Percentiles rank a stretch among this genome's conserved stretches.
Conservation (phyloP, 139 green algal genomes). For the Micromonas pusilla region DNA sequence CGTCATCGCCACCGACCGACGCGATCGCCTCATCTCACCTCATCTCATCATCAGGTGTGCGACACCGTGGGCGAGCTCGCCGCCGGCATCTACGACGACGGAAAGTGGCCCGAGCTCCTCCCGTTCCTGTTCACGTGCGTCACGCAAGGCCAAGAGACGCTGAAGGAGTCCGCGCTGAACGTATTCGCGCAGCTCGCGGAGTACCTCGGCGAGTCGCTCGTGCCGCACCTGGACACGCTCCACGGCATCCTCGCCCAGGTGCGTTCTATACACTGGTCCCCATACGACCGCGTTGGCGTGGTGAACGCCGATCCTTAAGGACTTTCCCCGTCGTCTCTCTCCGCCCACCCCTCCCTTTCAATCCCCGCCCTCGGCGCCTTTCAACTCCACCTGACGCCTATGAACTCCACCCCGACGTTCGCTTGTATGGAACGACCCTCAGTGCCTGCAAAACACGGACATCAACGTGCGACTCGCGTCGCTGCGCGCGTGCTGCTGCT, state of each 20-base stretch:
- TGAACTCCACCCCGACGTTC: no score
- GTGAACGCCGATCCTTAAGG: no score
- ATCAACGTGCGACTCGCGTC: slow-evolving; percentile 62
- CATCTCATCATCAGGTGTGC: no score
- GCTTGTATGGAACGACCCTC: no score
- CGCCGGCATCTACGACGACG: slow-evolving; percentile 40
- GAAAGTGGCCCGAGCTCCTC: slow-evolving; percentile 84
- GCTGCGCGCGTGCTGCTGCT: slow-evolving; percentile 55
- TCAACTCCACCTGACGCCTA: no score
- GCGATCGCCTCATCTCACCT: no score
- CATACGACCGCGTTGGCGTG: no score
- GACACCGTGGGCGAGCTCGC: slow-evolving; percentile 72
- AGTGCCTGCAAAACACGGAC: slow-evolving; percentile 23
- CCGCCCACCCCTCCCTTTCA: no score
- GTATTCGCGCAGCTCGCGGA: slow-evolving; percentile 66
- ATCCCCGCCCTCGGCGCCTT: no score
- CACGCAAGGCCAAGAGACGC: slow-evolving; percentile 39
- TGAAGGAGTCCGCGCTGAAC: slow-evolving; percentile 37
- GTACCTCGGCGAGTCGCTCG: slow-evolving; percentile 57
- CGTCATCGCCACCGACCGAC: no score
- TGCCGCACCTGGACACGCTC: slow-evolving; percentile 41
- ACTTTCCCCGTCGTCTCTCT: no score
- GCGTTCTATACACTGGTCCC: no score
- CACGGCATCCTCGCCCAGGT: slow-evolving; percentile 38
- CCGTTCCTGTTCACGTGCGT: slow-evolving; percentile 80